Evolutionary conservation across 805 yeast species (phyloP).

Genomic region (Starmerella gropengiesseri): DNA sequence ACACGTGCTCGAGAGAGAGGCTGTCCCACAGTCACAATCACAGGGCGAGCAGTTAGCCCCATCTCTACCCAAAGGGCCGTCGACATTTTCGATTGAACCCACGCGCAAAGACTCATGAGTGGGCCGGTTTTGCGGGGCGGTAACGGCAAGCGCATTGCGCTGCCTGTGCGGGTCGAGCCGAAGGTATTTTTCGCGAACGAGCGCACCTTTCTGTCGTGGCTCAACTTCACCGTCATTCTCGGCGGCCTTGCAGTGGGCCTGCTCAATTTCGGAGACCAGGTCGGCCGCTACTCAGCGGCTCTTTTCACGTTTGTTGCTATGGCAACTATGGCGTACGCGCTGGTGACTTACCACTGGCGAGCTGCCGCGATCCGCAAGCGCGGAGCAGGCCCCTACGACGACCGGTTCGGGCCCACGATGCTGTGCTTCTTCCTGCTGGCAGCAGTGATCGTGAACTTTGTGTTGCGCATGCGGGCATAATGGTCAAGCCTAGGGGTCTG

Average conservation of each 20-base stretch:
- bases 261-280: conserved; percentile 87
- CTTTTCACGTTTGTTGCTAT: conserved; percentile 91
- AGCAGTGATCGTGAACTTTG: conserved; percentile 88
- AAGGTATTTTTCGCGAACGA: conserved; percentile 98
- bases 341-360: conserved; percentile 97
- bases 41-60: too few relatives aligned
- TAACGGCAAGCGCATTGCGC: conserved; percentile 84
- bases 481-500: not conserved
- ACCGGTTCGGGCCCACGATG: conserved; percentile 96
- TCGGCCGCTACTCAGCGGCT: conserved; percentile 88
- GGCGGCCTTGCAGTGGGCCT: conserved; percentile 96
- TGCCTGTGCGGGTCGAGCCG: conserved; percentile 97
- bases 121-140: conserved; percentile 63
- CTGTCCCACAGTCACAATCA: not conserved
- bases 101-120: too few relatives aligned
- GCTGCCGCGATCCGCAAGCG: conserved; percentile 96
- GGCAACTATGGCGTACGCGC: conserved; percentile 95
- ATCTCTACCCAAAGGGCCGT: too few relatives aligned
- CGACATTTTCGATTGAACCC: too few relatives aligned
- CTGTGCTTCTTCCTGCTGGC: conserved; percentile 83
- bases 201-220: conserved; percentile 96
- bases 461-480: conserved; percentile 52
- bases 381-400: conserved; percentile 99
- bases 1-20: not conserved
- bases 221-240: conserved; percentile 94